phyloP scores from a whole-genome alignment of 306 rosid species.

The Pueraria montana region DNA sequence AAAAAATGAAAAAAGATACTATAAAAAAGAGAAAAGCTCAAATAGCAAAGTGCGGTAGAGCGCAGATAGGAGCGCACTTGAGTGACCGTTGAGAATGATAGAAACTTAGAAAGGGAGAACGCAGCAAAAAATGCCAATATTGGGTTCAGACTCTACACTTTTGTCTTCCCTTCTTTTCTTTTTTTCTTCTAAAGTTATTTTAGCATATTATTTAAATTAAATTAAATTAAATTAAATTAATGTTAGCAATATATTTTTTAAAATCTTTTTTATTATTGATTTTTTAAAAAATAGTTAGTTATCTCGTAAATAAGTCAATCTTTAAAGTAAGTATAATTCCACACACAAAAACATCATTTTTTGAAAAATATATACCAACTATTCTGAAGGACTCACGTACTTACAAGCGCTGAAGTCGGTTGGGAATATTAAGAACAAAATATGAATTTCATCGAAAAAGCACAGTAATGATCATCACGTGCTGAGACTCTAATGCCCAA shows the following conservation, averaged over 20 bases:
- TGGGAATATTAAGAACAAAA: too few species aligned
- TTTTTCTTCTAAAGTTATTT: too few species aligned
- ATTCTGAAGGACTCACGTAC: too few species aligned
- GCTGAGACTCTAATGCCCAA: too few species aligned
- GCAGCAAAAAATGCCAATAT: slow-evolving; percentile 14
- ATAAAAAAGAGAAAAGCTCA: not conserved
- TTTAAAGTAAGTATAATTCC: not conserved
- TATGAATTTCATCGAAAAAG: too few species aligned
- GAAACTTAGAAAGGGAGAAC: not conserved
- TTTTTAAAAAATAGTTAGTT: not conserved
- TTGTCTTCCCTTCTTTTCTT: not conserved
- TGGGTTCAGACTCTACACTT: not conserved
- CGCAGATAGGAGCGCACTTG: slow-evolving; percentile 48
- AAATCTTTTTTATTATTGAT: too few species aligned
- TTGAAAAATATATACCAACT: too few species aligned
- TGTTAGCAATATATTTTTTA: not conserved
- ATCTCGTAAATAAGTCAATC: not conserved
- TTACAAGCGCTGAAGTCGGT: too few species aligned
- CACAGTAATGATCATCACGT: too few species aligned
- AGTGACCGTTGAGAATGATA: slow-evolving; percentile 35
- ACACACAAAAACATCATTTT: not conserved
- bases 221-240: not conserved
- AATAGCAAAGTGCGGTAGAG: slow-evolving; percentile 58
- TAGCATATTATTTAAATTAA: not conserved
- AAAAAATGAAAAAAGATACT: not conserved